Conservation (phyloP, 768 basidiomycete species). For the Boletus tomentosulus region DNA sequence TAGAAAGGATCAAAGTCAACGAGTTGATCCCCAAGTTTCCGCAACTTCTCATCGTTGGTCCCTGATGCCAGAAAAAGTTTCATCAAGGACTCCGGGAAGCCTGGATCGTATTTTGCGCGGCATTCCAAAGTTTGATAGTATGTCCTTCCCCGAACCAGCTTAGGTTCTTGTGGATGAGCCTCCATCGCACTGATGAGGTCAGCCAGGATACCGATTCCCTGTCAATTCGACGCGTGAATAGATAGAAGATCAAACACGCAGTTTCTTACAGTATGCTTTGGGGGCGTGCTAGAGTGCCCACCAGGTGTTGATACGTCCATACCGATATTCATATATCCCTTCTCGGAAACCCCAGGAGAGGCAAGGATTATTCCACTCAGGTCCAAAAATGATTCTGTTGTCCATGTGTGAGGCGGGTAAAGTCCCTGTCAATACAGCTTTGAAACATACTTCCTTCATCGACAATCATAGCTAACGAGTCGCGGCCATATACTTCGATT, state of each 20-base stretch:
- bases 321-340: constrained; percentile 41
- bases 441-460: constrained; percentile 50
- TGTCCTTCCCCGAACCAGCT: constrained; percentile 24
- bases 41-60: constrained; percentile 18
- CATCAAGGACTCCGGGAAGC: constrained; percentile 25
- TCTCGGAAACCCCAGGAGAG: constrained; percentile 33
- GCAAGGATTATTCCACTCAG: constrained; percentile 31
- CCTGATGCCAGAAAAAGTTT: constrained; percentile 21
- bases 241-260: not conserved
- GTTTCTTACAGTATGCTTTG: constrained; percentile 43
- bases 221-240: constrained; percentile 1
- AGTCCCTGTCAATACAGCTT: not conserved
- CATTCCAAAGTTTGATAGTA: constrained; percentile 38
- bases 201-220: constrained; percentile 51
- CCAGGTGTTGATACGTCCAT: constrained; percentile 44
- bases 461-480: constrained; percentile 50
- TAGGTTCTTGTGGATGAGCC: constrained; percentile 36
- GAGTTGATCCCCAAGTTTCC: constrained; percentile 14
- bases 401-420: not conserved
- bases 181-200: constrained; percentile 45
- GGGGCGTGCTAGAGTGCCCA: constrained; percentile 54
- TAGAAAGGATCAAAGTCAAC: constrained; percentile 19
- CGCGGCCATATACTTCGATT: constrained; percentile 42
- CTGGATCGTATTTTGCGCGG: constrained; percentile 36
- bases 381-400: constrained; percentile 27